Conservation (phyloP, 345 rosid species). For the Citrus maxima region DNA sequence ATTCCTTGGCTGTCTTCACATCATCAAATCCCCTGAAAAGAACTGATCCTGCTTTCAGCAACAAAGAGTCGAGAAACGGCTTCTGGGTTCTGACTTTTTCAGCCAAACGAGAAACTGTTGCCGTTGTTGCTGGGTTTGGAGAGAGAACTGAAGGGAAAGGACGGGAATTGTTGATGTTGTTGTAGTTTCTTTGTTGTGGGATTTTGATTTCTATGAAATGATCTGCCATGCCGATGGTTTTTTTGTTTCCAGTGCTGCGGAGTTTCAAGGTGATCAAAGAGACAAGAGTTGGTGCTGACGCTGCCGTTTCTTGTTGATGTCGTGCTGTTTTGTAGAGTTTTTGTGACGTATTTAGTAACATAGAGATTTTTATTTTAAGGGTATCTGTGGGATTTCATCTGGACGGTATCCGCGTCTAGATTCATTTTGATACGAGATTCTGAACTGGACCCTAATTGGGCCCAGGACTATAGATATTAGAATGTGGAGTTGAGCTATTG, state of each 20-base stretch:
- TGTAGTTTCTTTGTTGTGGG: slow-evolving; percentile 51
- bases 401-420: slow-evolving; percentile 8
- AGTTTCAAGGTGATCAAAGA: background rate
- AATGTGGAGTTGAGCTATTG: too few relatives aligned
- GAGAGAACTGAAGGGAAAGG: slow-evolving; percentile 56
- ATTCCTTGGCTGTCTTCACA: slow-evolving; percentile 53
- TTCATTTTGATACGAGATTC: background rate
- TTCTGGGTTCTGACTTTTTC: slow-evolving; percentile 41
- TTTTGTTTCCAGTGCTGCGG: background rate
- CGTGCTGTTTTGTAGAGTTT: background rate
- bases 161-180: slow-evolving; percentile 15
- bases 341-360: too few relatives aligned
- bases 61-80: slow-evolving; percentile 53
- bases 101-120: slow-evolving; percentile 24
- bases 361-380: background rate
- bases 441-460: too few relatives aligned
- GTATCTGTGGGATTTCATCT: background rate
- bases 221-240: slow-evolving; percentile 31
- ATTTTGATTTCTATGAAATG: slow-evolving; percentile 37
- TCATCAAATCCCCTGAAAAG: slow-evolving; percentile 68
- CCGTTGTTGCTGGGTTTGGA: slow-evolving; percentile 24
- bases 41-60: slow-evolving; percentile 62
- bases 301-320: background rate
- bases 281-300: background rate
- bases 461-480: too few relatives aligned